Evolutionary conservation across 1,139 yeast species (phyloP).

Genomic region (Debaryomyces coudertii): DNA sequence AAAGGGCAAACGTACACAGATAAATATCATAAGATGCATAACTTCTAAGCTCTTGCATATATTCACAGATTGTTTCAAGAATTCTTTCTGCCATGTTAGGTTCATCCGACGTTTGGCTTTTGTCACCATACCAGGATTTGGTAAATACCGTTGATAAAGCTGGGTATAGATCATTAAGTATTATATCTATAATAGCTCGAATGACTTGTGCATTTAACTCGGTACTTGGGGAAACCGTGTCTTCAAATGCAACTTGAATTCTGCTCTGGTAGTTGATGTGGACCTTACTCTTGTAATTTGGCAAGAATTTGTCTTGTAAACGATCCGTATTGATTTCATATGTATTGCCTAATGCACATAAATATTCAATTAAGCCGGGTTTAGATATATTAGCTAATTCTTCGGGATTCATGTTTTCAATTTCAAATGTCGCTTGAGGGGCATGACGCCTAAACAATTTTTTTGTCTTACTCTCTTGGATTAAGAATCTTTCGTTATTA

Average conservation of each 20-base stretch:
- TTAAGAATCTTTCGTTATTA: slow-evolving; percentile 43
- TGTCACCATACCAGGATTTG: slow-evolving; percentile 50
- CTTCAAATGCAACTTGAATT: slow-evolving; percentile 61
- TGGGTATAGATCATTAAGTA: slow-evolving; percentile 66
- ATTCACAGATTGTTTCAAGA: slow-evolving; percentile 75
- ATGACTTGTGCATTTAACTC: slow-evolving; percentile 74
- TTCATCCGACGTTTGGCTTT: slow-evolving; percentile 31
- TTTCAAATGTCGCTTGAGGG: slow-evolving; percentile 29
- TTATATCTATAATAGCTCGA: slow-evolving; percentile 63
- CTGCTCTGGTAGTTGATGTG: slow-evolving; percentile 62
- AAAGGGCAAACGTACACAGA: slow-evolving; percentile 47
- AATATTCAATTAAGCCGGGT: slow-evolving; percentile 80
- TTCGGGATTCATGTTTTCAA: slow-evolving; percentile 49
- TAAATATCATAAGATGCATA: slow-evolving; percentile 51
- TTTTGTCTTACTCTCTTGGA: slow-evolving; percentile 45
- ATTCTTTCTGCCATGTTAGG: slow-evolving; percentile 57
- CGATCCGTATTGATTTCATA: slow-evolving; percentile 88
- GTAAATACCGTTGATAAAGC: slow-evolving; percentile 46
- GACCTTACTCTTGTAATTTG: slow-evolving; percentile 65
- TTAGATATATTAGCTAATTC: slow-evolving; percentile 59
- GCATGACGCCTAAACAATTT: slow-evolving; percentile 45
- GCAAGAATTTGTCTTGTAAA: slow-evolving; percentile 73
- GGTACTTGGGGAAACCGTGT: slow-evolving; percentile 74
- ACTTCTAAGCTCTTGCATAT: slow-evolving; percentile 63
- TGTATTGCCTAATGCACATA: slow-evolving; percentile 78